These are phyloP conservation scores for Ilyonectria robusta DNA, from an alignment of 2,329 filamentous ascomycete species.

Conservation along the genomic window DNA sequence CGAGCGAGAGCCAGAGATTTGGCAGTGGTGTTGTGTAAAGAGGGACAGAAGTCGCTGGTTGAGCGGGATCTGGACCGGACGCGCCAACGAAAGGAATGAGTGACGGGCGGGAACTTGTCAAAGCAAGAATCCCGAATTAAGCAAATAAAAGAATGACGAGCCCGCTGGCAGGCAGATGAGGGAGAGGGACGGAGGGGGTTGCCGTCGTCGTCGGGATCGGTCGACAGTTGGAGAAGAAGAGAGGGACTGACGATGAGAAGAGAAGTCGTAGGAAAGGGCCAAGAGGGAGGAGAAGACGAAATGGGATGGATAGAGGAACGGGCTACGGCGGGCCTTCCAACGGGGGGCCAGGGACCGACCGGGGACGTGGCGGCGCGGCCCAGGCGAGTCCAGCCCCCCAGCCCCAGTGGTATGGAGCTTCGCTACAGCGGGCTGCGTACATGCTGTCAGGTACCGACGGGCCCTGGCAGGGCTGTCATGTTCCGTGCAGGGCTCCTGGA, in stretches of 20 bases:
- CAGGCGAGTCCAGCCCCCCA: conserved; percentile 27
- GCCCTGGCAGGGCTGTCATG: not conserved
- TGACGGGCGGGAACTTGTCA: conserved; percentile 36
- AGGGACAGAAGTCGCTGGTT: conserved; percentile 39
- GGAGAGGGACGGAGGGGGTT: conserved; percentile 36
- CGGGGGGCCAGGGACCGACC: conserved; percentile 7
- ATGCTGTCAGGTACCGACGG: conserved; percentile 6
- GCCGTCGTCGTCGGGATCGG: conserved; percentile 49
- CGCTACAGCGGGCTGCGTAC: not conserved
- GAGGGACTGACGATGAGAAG: conserved; percentile 52
- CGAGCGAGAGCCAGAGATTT: conserved; percentile 36
- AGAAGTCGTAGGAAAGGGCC: conserved; percentile 39
- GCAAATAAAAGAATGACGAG: conserved; percentile 59
- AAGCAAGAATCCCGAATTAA: conserved; percentile 44
- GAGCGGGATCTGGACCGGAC: conserved; percentile 12
- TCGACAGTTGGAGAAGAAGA: conserved; percentile 52
- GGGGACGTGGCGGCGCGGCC: conserved; percentile 23
- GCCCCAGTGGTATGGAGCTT: conserved; percentile 16
- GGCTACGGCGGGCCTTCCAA: conserved; percentile 1
- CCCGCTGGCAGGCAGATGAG: conserved; percentile 67
- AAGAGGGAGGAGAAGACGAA: conserved; percentile 43
- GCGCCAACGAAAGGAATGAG: conserved; percentile 44
- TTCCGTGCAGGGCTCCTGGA: conserved; percentile 1
- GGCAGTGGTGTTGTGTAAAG: conserved; percentile 39
- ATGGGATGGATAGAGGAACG: conserved; percentile 26